Base-by-base conservation (phyloP, 768 basidiomycete genomes). In the Lentinus tigrinus region DNA sequence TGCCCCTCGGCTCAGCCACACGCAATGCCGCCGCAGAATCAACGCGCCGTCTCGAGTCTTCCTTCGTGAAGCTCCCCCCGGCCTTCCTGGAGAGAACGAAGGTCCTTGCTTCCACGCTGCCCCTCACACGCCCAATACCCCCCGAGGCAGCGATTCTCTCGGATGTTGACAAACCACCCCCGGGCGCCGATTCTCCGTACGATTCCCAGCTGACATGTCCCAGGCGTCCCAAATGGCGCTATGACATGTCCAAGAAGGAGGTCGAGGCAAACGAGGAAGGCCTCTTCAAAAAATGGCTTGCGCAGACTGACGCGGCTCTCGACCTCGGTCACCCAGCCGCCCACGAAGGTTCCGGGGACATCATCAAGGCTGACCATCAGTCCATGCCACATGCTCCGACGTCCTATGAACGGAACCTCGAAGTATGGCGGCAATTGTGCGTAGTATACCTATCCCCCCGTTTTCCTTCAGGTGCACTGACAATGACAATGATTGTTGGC, bases 361-460 rank as follows among this genome's bases (percentile, higher is more conserved):
- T 31, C 24, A 7, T 52, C 64, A 28, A 37, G 46, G 48, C 58
- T 58, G n/a, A 31, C 6, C 31, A 6, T 1, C 49, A 37, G 3
- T 49, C 31, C 13, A 77, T 86, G 80, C 85, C 85, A 10, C 74
- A 75, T 43, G 88, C 91, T 3, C 85, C 89, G 2, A 87, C 89
- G 1, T 87, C 88, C 72, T 97, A 85, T 70, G 95, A 97, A 72
- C 81, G 91, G 40, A 97, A 98, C 70, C 66, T 97, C 44, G 91
- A 97, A 68, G 94, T 97, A 14, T 98, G 95, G 95, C 75, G 95
- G 61, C 96, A 98, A 75, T 74, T 98, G 85, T 92, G 71, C 64
- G 89, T 79, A 17, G 48, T 21, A 16, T 17, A 9, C 40, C 16
- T 51, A 8, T 36, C 52, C 44, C 53, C 54, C 31, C 38, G 9